Evolutionary conservation across 1,139 yeast genomes (phyloP).

Genomic region (Geotrichum cucujoidarum): DNA sequence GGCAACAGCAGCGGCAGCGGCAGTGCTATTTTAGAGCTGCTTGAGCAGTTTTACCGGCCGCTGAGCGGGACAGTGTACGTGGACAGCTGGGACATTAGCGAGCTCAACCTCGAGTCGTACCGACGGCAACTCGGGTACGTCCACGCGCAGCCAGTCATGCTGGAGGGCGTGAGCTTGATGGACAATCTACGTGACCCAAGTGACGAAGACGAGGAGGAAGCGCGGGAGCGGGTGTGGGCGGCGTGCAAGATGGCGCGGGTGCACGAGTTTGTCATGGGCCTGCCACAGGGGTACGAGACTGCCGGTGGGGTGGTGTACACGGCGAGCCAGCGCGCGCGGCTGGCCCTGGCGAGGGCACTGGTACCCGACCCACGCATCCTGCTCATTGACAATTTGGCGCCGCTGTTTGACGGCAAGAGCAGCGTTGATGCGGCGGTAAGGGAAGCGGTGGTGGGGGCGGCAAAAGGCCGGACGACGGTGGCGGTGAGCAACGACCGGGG

Average conservation of each 20-base stretch:
- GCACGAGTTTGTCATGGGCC: conserved; percentile 63
- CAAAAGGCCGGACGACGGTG: conserved; percentile 61
- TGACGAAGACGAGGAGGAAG: conserved; percentile 50
- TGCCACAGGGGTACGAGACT: conserved; percentile 82
- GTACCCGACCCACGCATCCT: conserved; percentile 65
- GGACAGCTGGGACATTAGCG: conserved; percentile 66
- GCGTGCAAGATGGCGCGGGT: conserved; percentile 79
- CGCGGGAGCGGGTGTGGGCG: no score
- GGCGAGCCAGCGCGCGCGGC: conserved; percentile 36
- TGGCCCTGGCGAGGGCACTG: conserved; percentile 71
- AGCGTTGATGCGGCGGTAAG: background rate
- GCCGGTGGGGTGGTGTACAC: conserved; percentile 42
- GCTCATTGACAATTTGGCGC: conserved; percentile 57
- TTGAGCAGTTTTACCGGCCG: conserved; percentile 78
- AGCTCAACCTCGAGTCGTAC: conserved; percentile 63
- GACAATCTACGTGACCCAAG: conserved; percentile 76
- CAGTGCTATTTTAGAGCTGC: conserved; percentile 78
- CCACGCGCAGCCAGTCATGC: conserved; percentile 5
- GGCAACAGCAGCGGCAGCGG: conserved; percentile 78
- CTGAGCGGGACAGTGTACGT: conserved; percentile 58
- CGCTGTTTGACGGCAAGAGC: background rate
- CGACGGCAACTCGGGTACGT: conserved; percentile 48
- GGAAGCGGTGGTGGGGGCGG: conserved; percentile 41
- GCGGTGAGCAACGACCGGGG: conserved; percentile 76
- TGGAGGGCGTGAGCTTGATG: conserved; percentile 55